Base-by-base conservation (phyloP, 495 filamentous ascomycete species). In the Neurospora sp. region DNA sequence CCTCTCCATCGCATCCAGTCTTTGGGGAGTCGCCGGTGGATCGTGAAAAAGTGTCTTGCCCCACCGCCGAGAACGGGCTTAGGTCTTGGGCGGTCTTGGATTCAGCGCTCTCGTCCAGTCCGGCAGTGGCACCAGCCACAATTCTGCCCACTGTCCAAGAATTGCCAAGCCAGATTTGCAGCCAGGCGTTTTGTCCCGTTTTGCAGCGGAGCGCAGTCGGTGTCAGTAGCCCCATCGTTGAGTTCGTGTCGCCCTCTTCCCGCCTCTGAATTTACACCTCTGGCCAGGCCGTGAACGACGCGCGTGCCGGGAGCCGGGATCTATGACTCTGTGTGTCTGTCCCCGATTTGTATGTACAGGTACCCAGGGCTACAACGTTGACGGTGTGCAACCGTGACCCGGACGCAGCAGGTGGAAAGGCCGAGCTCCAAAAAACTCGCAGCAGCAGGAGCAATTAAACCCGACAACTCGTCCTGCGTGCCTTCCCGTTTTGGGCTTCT, bases 361-460 rank as follows among this genome's bases (percentile, higher is more conserved):
- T 66, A 66, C 53, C 14, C 53, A 37, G 71, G 75, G 75, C 41
- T 74, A 48, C 69, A 72, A 72, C 41, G 41, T 70, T 71, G 69
- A 69, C 68, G 75, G 73, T 70, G 73, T 71, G 31, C 44, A 22
- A 35, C 53, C 27, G 53, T 61, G 14, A 61, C 53, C 53, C 53
- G 12, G 53, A 61, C 53, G 53, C 53, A 61, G 53, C 53, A 61
- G 53, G 53, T 61, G 53, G 22, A 61, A 70, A 40, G 31, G 70
- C 71, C 75, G 61, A 71, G 74, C 74, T 71, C 70, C 66, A 69
- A 76, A 74, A 77, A 77, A 61, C 53, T 18, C 53, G 53, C 53
- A 61, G 27, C 22, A 72, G 75, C 72, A 74, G 71, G 68, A 40
- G 76, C 76, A 77, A 77, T 77, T 73, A 76, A 76, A 76, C 42